Base-by-base conservation (phyloP, 2,329 filamentous ascomycete genomes). In the Aspergillus nomiae region DNA sequence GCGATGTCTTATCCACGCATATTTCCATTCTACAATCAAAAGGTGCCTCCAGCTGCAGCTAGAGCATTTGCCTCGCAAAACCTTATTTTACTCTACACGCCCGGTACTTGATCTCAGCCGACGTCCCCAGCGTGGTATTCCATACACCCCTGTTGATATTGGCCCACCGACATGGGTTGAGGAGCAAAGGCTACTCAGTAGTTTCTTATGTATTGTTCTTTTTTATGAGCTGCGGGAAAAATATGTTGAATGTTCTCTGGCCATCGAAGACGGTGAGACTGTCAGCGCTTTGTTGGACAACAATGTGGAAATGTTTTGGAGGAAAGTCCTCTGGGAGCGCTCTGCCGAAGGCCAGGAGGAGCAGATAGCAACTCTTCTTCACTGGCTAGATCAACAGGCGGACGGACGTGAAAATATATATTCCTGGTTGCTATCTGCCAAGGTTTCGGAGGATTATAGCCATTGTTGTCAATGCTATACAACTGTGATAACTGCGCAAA, bases 111-210 rank as follows among this genome's bases (percentile, higher is more conserved):
- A 61, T 30, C 56, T 26, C 10, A 51, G 51, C 28, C 43, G 50
- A 41, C 56, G 61, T 28, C 61, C 61, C 16, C 56, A 41, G 30
- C 32, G 11, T n/a, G 61, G 61, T 24, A 59, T 59, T n/a, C 61
- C 61, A 50, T 59, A 53, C 32, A 24, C 38, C 24, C 61, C 61
- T 12, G 16, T 63, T 56, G 61, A 63, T 59, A 45, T 63, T 30
- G 60, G 60, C n/a, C 56, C 60, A 10, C 24, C 41, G 30, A 56
- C 56, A 14, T 36, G 56, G 38, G 8, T 59, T 24, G 60, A 62
- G 56, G 56, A 62, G 50, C 60, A 62, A 56, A 36, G 60, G 16
- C 32, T 59, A 5, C 32, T 62, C 32, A 41, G 51, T n/a, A 28
- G 50, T 56, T 36, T 62, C 30, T 43, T 62, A 24, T 51, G 56